phyloP scores from a whole-genome alignment of 2,329 filamentous ascomycete genomes.

The Fusarium compactum region DNA sequence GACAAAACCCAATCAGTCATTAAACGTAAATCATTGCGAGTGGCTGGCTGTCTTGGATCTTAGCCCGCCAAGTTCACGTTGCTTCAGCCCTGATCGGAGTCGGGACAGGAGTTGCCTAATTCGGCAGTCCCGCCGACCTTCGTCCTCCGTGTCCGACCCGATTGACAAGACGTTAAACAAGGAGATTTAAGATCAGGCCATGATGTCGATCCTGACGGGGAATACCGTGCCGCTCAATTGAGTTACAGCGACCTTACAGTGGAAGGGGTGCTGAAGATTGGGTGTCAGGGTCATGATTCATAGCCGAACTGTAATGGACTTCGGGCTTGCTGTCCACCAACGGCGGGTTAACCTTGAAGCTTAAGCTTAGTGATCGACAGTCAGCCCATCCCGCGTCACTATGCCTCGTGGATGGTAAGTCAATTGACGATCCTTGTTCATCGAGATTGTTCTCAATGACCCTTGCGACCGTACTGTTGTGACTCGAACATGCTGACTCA shows the following conservation, averaged over 20 bases:
- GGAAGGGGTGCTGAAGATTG: not conserved
- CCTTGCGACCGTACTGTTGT: not conserved
- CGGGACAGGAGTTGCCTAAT: not conserved
- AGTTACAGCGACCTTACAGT: not conserved
- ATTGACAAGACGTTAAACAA: not conserved
- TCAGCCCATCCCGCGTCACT: not conserved
- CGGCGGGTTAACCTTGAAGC: not conserved
- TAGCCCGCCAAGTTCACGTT: not conserved
- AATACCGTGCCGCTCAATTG: not conserved
- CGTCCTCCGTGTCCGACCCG: not conserved
- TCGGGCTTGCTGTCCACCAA: not conserved
- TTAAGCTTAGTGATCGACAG: not conserved
- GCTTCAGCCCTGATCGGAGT: not conserved
- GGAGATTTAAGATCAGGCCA: not conserved
- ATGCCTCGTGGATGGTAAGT: not conserved
- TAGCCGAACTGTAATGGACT: not conserved
- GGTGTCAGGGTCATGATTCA: conserved; percentile 8
- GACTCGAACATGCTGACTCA: not conserved
- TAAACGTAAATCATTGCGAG: no score
- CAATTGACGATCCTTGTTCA: not conserved
- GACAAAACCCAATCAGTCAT: no score
- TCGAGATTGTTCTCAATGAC: not conserved
- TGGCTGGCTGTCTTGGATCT: no score
- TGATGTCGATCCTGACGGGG: conserved; percentile 4
- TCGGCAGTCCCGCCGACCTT: not conserved